Evolutionary conservation across 345 rosid species (phyloP), one percentile per base, ranked within the genome.

Genomic region (Eucalyptus erythrocorys): DNA sequence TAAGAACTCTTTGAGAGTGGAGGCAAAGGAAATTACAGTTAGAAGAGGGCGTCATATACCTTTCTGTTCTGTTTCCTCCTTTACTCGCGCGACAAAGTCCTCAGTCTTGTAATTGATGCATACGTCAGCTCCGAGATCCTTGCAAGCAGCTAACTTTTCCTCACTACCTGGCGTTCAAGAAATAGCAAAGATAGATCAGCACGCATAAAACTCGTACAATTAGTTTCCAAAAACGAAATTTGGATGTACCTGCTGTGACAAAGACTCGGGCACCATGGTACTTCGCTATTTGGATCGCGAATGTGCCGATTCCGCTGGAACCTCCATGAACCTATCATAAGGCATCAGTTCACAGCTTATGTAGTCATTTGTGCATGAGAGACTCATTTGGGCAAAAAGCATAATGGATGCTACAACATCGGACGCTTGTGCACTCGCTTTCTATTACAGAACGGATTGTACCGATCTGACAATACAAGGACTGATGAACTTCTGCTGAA

Each of bases 301-400:
- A 96, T 32, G 96, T 96, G 21, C 99, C 99, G 50, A 96, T 94
- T 81, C 99, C 99, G 89, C 98, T 97, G 50, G 99, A 96, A 57
- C 99, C 99, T 49, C 99, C 98, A 89, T 97, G 99, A 92, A 97
- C 92, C 97, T 96, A 15, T 48, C 9, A 1, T 7, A 86, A 49
- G 53, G 30, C 47, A 76, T 40, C 47, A 40, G 82, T 76, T 76
- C 82, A 10, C 42, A 10, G 82, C 47, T 76, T 37, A 76, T 37
- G 47, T 40, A 76, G 47, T 40, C 45, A 17, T 40, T 76, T 40
- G 82, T 21, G 82, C 47, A 21, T 30, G 27, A 76, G 27, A 76
- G 82, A 76, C 26, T 76, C 82, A 40, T 21, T 68, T 10, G 2
- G 27, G 82, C 82, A 40, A 76, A 76, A 21, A 76, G 82, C 47